phyloP scores from a whole-genome alignment of 345 rosid species.

The Ceriops tagal region DNA sequence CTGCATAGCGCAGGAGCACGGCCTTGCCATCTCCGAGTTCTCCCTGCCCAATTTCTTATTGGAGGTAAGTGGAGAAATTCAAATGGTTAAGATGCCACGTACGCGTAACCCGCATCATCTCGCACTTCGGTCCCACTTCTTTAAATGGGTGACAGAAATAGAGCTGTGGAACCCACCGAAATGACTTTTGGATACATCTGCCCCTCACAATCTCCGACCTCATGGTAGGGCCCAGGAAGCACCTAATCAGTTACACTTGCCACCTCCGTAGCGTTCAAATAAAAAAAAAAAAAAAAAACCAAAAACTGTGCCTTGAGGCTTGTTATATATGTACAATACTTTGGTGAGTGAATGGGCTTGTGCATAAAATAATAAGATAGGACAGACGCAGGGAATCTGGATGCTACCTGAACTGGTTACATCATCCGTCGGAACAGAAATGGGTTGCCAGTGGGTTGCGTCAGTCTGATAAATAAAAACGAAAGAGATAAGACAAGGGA shows the following conservation, averaged over 20 bases:
- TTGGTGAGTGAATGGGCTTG: not conserved
- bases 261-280: no score
- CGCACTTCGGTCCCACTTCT: no score
- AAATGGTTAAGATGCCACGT: not conserved
- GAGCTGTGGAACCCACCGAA: not conserved
- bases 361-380: not conserved
- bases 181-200: no score
- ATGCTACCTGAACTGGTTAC: not conserved
- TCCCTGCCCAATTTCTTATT: no score
- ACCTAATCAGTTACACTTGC: no score
- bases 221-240: conserved; percentile 5
- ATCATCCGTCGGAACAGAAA: not conserved
- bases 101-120: not conserved
- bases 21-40: no score
- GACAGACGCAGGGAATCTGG: not conserved
- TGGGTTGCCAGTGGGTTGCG: not conserved
- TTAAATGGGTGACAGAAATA: no score
- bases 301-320: no score
- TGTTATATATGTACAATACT: no score
- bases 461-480: not conserved
- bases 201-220: not conserved
- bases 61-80: no score
- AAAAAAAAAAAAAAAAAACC: no score
- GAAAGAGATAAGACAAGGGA: not conserved
- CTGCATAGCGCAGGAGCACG: no score